A percentile compares a stretch with the other conserved stretches of the same genome.
Conservation (phyloP, 2,329 filamentous ascomycete genomes). For the Metarhizium guizhouense region DNA sequence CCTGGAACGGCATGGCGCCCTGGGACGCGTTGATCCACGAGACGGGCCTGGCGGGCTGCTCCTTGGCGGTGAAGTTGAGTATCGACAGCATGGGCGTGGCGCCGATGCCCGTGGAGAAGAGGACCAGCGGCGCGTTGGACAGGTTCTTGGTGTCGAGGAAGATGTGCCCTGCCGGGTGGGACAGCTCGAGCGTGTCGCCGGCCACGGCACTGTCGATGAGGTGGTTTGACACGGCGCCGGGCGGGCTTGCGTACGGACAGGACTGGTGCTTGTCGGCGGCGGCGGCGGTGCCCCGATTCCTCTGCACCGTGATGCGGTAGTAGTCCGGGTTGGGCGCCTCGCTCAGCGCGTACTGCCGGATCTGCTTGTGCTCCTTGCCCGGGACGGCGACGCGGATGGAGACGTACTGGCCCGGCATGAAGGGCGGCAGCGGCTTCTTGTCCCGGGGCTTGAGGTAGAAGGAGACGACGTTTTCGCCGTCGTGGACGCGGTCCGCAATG, state of each 20-base stretch:
- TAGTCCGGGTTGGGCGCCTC: constrained; percentile 52
- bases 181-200: constrained; percentile 55
- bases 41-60: constrained; percentile 37
- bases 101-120: constrained; percentile 54
- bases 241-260: constrained; percentile 31
- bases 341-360: constrained; percentile 64
- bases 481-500: constrained; percentile 54
- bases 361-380: constrained; percentile 49
- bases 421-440: constrained; percentile 48
- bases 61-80: constrained; percentile 41
- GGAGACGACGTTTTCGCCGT: constrained; percentile 60
- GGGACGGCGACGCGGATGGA: constrained; percentile 52
- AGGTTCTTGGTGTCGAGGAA: constrained; percentile 36
- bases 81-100: constrained; percentile 53
- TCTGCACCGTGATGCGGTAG: constrained; percentile 66
- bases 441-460: constrained; percentile 62
- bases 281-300: constrained; percentile 40
- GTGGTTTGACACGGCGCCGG: constrained; percentile 59
- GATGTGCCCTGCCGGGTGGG: constrained; percentile 58
- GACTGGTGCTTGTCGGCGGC: constrained; percentile 6
- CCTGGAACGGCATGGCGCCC: constrained; percentile 41
- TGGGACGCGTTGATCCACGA: constrained; percentile 53
- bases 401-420: constrained; percentile 64
- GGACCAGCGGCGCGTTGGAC: constrained; percentile 40
- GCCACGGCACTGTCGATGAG: constrained; percentile 52